Evolutionary conservation across 108 stramenopile genomes (phyloP).

Genomic region (Fragilaria crotonensis): DNA sequence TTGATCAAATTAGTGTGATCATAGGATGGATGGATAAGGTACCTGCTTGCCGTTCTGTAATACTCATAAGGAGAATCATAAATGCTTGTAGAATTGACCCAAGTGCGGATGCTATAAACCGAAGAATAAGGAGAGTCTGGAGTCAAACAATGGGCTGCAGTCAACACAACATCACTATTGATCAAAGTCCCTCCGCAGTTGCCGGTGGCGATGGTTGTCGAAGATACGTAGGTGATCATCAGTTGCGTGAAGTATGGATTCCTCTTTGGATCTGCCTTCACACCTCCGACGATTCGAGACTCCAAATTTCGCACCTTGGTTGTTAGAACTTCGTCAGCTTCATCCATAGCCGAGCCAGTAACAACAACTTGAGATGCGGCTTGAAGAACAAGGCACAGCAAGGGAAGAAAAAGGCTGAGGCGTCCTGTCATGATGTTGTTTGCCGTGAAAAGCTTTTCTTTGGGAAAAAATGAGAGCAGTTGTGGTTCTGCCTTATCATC

Average conservation of each 20-base stretch:
- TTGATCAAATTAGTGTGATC: slow-evolving; percentile 4
- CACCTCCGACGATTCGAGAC: not conserved
- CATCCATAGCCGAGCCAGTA: no score
- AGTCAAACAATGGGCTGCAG: slow-evolving; percentile 24
- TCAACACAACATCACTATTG: slow-evolving; percentile 10
- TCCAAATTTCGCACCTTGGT: not conserved
- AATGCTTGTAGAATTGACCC: not conserved
- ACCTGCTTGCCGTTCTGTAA: not conserved
- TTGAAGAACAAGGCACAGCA: no score
- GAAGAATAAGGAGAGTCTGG: not conserved
- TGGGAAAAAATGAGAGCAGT: no score
- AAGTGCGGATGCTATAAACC: not conserved
- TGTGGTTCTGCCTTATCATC: no score
- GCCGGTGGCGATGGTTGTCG: not conserved
- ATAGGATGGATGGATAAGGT: slow-evolving; percentile 26
- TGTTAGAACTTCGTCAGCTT: no score
- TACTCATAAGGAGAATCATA: not conserved
- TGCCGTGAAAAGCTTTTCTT: no score
- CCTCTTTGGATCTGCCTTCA: not conserved
- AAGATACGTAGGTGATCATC: not conserved
- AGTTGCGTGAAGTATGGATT: not conserved
- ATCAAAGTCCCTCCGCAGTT: slow-evolving; percentile 10
- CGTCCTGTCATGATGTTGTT: no score
- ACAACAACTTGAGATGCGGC: no score
- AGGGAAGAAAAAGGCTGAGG: no score